phyloP scores from a whole-genome alignment of 2,329 filamentous ascomycete species.

The Teratosphaeria destructans region DNA sequence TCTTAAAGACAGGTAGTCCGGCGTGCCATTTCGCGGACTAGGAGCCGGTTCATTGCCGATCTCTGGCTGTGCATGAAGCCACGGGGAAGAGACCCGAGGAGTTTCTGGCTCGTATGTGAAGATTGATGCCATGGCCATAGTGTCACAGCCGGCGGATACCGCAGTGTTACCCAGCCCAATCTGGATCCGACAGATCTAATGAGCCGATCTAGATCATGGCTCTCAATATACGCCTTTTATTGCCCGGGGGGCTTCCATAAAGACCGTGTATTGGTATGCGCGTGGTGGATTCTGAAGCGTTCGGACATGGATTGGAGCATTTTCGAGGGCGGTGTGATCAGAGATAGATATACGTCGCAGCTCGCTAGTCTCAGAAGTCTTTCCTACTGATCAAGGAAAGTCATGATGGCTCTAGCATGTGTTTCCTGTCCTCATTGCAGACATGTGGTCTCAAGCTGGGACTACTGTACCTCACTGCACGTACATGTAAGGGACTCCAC shows the following conservation, averaged over 20 bases:
- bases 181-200: not conserved
- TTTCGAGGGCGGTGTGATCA: not conserved
- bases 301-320: constrained; percentile 5
- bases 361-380: not conserved
- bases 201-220: not conserved
- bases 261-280: constrained; percentile 3
- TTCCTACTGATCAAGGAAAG: not conserved
- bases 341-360: not conserved
- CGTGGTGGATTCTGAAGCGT: constrained; percentile 2
- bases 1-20: not conserved
- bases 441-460: not conserved
- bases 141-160: not conserved
- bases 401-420: not conserved
- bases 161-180: not conserved
- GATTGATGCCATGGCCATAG: constrained; percentile 69
- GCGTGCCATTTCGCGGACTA: not conserved
- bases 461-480: not conserved
- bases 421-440: not conserved
- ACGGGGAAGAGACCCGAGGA: constrained; percentile 80
- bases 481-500: no score
- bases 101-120: constrained; percentile 91
- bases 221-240: constrained; percentile 1
- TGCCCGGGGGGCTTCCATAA: constrained; percentile 1
- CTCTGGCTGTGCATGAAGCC: constrained; percentile 45
- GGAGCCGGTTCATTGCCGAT: not conserved